Evolutionary conservation across 2,329 filamentous ascomycete species (phyloP).

Genomic region (Calonectria multiphialidica): DNA sequence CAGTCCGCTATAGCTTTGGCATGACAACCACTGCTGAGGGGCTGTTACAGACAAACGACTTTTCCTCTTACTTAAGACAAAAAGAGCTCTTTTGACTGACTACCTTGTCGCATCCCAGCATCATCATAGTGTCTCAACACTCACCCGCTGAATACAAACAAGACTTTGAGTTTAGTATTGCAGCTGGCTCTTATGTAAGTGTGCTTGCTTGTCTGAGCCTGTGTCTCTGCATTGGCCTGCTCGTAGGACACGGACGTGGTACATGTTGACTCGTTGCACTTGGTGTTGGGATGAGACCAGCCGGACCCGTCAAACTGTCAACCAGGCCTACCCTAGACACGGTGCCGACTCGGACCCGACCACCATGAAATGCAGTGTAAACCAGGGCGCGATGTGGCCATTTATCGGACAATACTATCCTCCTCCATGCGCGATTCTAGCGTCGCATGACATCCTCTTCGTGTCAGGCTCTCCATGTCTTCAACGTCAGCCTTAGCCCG

Average conservation of each 20-base stretch:
- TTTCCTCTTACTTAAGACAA: not conserved
- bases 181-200: conserved; percentile 1
- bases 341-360: not conserved
- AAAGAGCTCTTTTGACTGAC: not conserved
- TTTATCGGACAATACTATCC: not conserved
- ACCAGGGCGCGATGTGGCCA: not conserved
- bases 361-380: not conserved
- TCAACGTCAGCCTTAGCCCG: not conserved
- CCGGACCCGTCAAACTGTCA: not conserved
- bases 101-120: not conserved
- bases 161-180: not conserved
- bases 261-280: not conserved
- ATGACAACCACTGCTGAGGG: conserved; percentile 19
- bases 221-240: not conserved
- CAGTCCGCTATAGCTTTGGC: conserved; percentile 16
- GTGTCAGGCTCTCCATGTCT: not conserved
- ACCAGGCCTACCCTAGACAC: not conserved
- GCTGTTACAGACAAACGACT: conserved; percentile 17
- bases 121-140: not conserved
- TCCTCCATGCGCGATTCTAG: not conserved
- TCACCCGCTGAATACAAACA: not conserved
- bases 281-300: not conserved
- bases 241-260: not conserved
- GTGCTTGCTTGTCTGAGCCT: not conserved
- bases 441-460: not conserved